Base-by-base conservation (phyloP, 495 filamentous ascomycete species). In the Penicillium simplicissimum region DNA sequence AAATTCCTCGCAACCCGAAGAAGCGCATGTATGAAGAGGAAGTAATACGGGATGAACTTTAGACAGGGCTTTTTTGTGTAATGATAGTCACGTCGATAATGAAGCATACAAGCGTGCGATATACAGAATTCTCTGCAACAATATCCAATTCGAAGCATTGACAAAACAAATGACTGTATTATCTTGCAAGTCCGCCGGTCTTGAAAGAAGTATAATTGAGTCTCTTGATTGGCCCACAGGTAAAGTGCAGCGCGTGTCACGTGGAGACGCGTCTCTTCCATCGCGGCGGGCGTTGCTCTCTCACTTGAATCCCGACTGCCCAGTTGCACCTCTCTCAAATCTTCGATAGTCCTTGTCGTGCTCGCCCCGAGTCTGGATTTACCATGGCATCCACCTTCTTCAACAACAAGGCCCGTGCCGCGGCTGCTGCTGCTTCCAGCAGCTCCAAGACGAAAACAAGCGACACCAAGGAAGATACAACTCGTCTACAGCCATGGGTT, bases 331-430 rank as follows among this genome's bases (percentile, higher is more conserved):
- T 55, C 55, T 10, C 23, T 40, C 8, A 31, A 42, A 52, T 45
- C 40, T 35, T 14, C 31, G 38, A 52, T 21, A 59, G 25, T 37
- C 51, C 49, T 52, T 23, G 17, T 35, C 14, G 13, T 59, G 9
- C 19, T 55, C 25, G 23, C 33, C 13, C 49, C 38, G 23, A 38
- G 19, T 34, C 90, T 85, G 13, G 19, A 9, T 25, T 17, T 14
- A 59, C 31, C 3, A 72, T 73, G 78, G 75, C 78, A 66, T 85
- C 91, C 33, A 93, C 81, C 71, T 99, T 98, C 78, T 99, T 99
- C 76, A 92, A 95, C 72, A 84, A 97, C 64, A 96, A 93, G 77
- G 95, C 93, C 43, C 90, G 93, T 28, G 91, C 91, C 75, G 92
- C 89, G 8, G 91, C 90, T 1, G 90, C 85, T 25, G 91, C 85